phyloP scores from a whole-genome alignment of 306 rosid genomes.

The Rosa multiflora region DNA sequence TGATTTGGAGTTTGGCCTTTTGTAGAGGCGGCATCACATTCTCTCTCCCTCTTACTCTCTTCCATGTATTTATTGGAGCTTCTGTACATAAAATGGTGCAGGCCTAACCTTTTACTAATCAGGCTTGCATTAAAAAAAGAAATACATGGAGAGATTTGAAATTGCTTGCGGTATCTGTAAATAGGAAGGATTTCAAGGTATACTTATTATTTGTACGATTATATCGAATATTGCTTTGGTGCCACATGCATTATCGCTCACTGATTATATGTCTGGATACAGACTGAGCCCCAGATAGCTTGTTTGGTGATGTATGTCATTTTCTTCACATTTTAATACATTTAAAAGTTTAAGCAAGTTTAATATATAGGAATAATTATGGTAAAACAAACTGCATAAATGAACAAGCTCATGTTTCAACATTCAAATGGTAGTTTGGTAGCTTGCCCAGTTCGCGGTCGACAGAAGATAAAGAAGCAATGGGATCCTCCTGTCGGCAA shows the following conservation, averaged over 20 bases:
- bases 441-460: too few relatives aligned
- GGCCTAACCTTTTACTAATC: neutral
- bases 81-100: neutral
- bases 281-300: neutral
- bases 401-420: neutral
- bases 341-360: neutral
- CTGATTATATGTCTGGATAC: neutral
- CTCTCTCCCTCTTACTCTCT: neutral
- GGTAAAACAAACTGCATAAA: neutral
- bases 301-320: neutral
- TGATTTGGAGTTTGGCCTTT: neutral
- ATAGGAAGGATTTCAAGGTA: neutral
- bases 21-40: neutral
- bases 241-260: neutral
- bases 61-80: slow-evolving; percentile 2
- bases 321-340: neutral
- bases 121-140: neutral
- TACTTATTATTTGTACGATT: neutral
- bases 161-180: neutral
- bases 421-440: neutral
- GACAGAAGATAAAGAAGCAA: too few relatives aligned
- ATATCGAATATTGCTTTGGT: neutral
- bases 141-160: neutral
- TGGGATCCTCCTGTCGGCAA: too few relatives aligned
- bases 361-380: neutral